These are phyloP conservation scores for Thraustochytrium striatum DNA, from an alignment of 352 stramenopile genomes.

Conservation along the genomic window DNA sequence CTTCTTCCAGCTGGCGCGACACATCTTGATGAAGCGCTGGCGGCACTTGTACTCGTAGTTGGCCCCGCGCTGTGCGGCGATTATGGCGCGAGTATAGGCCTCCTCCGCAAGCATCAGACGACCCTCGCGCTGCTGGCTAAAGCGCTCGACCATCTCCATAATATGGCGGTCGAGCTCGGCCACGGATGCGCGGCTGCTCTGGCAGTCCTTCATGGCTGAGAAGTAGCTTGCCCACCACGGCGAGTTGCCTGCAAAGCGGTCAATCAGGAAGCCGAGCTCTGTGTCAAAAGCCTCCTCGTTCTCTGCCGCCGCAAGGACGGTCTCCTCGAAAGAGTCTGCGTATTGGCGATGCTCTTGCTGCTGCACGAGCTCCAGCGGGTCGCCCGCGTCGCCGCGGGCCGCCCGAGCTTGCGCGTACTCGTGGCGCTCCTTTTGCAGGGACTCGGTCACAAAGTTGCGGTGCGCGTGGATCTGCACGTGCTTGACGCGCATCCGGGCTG, in stretches of 20 bases:
- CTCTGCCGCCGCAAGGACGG: neutral
- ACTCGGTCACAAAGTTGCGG: neutral
- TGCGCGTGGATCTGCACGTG: conserved; percentile 16
- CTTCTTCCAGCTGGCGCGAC: neutral
- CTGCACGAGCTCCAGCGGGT: neutral
- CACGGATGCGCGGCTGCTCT: neutral
- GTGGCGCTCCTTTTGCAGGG: neutral
- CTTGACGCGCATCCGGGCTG: neutral
- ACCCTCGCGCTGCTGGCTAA: neutral
- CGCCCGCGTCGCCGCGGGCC: neutral
- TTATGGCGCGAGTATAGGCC: neutral
- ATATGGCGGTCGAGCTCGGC: neutral
- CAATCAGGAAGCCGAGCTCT: conserved; percentile 5
- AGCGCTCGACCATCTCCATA: neutral
- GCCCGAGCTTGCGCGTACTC: neutral
- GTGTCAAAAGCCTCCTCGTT: neutral
- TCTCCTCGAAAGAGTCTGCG: neutral
- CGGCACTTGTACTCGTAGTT: conserved; percentile 17
- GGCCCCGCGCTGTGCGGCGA: neutral
- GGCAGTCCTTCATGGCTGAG: neutral
- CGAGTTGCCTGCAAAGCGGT: neutral
- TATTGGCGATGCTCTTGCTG: neutral
- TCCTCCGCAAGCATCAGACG: conserved; percentile 23
- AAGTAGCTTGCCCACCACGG: conserved; percentile 19
- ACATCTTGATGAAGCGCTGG: neutral